Percentiles rank a stretch among this genome's conserved stretches.
These are phyloP conservation scores for Venturia carpophila DNA, from an alignment of 2,329 filamentous ascomycete species.

Conservation along the genomic window DNA sequence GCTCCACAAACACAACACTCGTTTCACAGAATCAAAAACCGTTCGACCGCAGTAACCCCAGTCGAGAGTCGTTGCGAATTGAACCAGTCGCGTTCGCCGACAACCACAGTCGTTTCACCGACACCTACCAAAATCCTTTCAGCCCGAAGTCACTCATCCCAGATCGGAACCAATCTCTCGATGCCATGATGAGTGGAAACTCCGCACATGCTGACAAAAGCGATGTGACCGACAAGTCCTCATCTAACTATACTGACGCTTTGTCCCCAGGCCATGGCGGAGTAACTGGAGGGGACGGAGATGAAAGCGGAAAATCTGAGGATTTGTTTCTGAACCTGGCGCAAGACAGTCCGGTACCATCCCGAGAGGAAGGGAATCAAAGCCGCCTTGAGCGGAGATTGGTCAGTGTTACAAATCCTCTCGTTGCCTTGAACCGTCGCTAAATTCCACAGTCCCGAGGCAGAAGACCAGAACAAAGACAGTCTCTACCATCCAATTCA, in stretches of 20 bases:
- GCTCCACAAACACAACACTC: conserved; percentile 19
- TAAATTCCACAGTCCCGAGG: conserved; percentile 14
- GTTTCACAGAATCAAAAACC: conserved; percentile 14
- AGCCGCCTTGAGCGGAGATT: conserved; percentile 28
- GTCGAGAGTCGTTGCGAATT: background rate
- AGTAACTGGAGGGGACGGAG: conserved; percentile 7
- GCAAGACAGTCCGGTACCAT: conserved; percentile 29
- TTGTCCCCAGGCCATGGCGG: background rate
- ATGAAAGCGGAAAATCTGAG: conserved; percentile 23
- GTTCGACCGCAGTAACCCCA: background rate
- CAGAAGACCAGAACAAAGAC: conserved; percentile 9
- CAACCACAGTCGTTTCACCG: background rate
- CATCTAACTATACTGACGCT: conserved; percentile 14
- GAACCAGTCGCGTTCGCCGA: background rate
- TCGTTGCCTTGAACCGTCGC: background rate
- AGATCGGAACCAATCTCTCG: background rate
- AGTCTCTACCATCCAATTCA: conserved; percentile 2
- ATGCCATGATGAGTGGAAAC: conserved; percentile 14
- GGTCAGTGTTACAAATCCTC: conserved; percentile 22
- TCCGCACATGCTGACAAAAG: background rate
- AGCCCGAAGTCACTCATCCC: background rate
- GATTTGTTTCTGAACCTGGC: conserved; percentile 39
- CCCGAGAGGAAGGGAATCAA: conserved; percentile 25
- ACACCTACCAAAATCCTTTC: background rate
- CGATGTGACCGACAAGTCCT: conserved; percentile 20